phyloP scores from a whole-genome alignment of 108 stramenopile species.

The Nitzschia inconspicua region DNA sequence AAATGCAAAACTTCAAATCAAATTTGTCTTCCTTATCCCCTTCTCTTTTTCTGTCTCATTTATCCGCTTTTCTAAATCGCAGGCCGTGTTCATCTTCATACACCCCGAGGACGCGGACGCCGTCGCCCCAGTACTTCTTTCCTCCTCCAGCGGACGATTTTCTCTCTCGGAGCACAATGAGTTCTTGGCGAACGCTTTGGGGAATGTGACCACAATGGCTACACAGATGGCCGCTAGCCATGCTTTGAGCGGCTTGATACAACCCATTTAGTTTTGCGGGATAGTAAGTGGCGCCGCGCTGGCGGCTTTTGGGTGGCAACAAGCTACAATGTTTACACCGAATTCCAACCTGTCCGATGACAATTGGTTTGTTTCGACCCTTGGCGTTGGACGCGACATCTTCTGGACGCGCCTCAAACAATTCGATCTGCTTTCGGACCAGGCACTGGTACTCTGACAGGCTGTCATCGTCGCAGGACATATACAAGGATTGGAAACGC shows the following conservation, averaged over 20 bases:
- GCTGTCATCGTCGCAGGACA: slow-evolving; percentile 30
- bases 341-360: slow-evolving; percentile 49
- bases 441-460: slow-evolving; percentile 52
- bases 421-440: slow-evolving; percentile 44
- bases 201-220: slow-evolving; percentile 23
- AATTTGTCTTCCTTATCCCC: neutral
- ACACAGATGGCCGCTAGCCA: slow-evolving; percentile 32
- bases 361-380: slow-evolving; percentile 42
- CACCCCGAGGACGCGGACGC: slow-evolving; percentile 29
- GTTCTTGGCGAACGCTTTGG: neutral
- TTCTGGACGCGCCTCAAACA: slow-evolving; percentile 33
- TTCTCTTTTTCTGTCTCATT: slow-evolving; percentile 4
- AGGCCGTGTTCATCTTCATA: slow-evolving; percentile 27
- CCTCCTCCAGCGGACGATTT: slow-evolving; percentile 56
- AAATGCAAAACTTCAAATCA: no score
- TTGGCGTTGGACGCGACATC: slow-evolving; percentile 39
- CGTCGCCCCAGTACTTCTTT: slow-evolving; percentile 79
- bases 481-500: no score
- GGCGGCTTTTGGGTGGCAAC: slow-evolving; percentile 20
- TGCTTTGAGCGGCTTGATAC: slow-evolving; percentile 43
- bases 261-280: slow-evolving; percentile 31
- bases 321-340: slow-evolving; percentile 45
- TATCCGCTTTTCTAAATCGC: slow-evolving; percentile 18
- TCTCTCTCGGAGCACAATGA: slow-evolving; percentile 12
- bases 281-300: slow-evolving; percentile 39